These are phyloP conservation scores for Megacollybia platyphylla DNA, from an alignment of 1,284 basidiomycete genomes.

Conservation along the genomic window DNA sequence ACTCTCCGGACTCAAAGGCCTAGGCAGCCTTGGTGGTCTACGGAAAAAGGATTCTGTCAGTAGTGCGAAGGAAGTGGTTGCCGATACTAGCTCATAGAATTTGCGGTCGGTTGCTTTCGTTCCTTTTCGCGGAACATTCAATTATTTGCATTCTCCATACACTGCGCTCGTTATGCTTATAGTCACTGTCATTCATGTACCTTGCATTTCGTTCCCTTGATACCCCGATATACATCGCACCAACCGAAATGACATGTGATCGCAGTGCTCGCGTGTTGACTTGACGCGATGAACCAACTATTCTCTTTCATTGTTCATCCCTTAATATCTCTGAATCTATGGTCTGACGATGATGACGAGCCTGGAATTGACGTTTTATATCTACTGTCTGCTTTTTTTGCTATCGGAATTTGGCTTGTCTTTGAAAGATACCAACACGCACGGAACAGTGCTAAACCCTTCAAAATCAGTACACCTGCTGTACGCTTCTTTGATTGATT, in stretches of 20 bases:
- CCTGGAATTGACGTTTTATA: constrained; percentile 39
- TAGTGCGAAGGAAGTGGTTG: constrained; percentile 20
- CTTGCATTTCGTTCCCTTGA: neutral
- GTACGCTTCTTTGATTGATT: constrained; percentile 24
- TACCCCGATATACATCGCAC: neutral
- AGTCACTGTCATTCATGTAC: neutral
- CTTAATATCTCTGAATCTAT: constrained; percentile 30
- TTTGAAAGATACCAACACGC: constrained; percentile 60
- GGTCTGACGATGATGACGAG: constrained; percentile 29
- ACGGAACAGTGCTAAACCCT: constrained; percentile 58
- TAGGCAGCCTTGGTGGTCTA: constrained; percentile 31
- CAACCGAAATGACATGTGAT: too few relatives aligned
- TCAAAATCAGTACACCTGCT: constrained; percentile 41
- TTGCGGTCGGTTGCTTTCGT: neutral
- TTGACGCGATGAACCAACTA: constrained; percentile 22
- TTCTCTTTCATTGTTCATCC: constrained; percentile 39
- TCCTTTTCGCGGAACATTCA: too few relatives aligned
- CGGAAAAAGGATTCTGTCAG: constrained; percentile 42
- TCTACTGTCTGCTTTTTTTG: constrained; percentile 51
- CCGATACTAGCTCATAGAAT: constrained; percentile 5
- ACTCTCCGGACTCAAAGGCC: constrained; percentile 40
- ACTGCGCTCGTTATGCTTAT: neutral
- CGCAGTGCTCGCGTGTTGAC: too few relatives aligned
- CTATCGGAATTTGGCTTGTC: constrained; percentile 65
- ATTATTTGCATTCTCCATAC: too few relatives aligned